These are phyloP conservation scores for Parachlorella kessleri DNA, from an alignment of 139 green algal species.

Conservation along the genomic window DNA sequence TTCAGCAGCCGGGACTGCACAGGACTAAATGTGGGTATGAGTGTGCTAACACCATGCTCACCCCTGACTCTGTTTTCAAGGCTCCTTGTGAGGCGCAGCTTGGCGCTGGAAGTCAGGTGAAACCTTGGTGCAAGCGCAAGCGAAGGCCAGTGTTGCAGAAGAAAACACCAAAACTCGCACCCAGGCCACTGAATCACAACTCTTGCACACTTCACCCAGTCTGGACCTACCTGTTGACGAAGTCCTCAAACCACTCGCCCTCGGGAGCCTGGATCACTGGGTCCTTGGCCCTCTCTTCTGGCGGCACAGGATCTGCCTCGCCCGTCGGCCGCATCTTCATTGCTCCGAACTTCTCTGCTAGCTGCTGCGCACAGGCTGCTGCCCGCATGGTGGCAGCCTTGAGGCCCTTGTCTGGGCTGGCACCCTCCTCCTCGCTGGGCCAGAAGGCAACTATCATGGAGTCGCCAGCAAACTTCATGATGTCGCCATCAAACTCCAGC, in stretches of 20 bases:
- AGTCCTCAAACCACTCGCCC: neutral
- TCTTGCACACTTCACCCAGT: too few species aligned
- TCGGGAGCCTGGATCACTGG: neutral
- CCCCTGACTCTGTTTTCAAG: too few species aligned
- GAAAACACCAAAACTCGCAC: too few species aligned
- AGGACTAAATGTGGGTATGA: too few species aligned
- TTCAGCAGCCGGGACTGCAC: too few species aligned
- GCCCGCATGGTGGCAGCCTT: conserved; percentile 49
- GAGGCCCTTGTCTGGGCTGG: conserved; percentile 46
- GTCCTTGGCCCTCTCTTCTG: neutral
- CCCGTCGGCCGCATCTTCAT: conserved; percentile 77
- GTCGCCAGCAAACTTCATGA: conserved; percentile 88
- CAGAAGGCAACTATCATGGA: conserved; percentile 80
- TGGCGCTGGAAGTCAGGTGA: too few species aligned
- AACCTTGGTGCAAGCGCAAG: too few species aligned
- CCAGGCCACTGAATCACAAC: too few species aligned
- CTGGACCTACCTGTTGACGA: neutral
- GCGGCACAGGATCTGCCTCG: conserved; percentile 43
- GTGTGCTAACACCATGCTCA: too few species aligned
- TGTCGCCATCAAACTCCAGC: conserved; percentile 68
- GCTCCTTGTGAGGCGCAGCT: too few species aligned
- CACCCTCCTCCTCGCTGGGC: conserved; percentile 30
- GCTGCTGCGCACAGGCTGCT: conserved; percentile 54
- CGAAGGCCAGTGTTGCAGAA: too few species aligned
- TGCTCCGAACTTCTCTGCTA: conserved; percentile 49